Base-by-base conservation (phyloP, 169 alveolate species). In the Eimeria sp. region DNA sequence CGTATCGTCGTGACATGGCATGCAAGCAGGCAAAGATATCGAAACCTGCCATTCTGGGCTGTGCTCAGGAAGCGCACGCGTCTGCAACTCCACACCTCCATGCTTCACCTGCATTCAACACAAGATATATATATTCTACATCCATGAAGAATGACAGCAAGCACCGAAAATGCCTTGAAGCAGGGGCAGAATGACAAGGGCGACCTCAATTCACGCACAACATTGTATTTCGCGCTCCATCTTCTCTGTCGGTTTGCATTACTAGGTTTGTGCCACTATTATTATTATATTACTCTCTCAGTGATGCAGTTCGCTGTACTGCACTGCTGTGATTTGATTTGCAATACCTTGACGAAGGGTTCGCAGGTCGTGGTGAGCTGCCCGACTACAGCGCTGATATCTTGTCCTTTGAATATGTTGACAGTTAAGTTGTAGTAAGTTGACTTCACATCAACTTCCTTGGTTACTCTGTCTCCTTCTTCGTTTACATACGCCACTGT, bases 381-480 rank as follows among this genome's bases (percentile, higher is more conserved):
- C 27, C 97, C 97, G 27, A 58, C 70, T 22, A 96, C 80, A 27
- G 97, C 94, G 49, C 95, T 93, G 58, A 97, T 97, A n/a, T 97
- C 98, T 75, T 97, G 98, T 30, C 98, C 98, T 86, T 97, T 97
- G 89, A 34, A 95, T 13, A 97, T 97, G 76, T 95, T 91, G 83
- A 97, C 96, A 6, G 92, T 51, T 6, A 97, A 92, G 40, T 94
- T 97, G 89, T 97, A 97, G 91, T 82, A 78, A 9, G 96, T 94
- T 54, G 72, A 47, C 58, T 94, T 94, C 7, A 94, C 89, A 25
- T 94, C 90, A 3, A 82, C 86, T n/a, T 75, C 96, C 14, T 57
- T 57, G 18, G 83, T 86, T 18, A 78, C 27, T 7, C 96, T 82
- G n/a, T 94, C 96, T 20, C 90, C 92, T 4, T 67, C 73, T 49